phyloP scores from a whole-genome alignment of 2,329 filamentous ascomycete genomes.

The Neoascochyta sp. region DNA sequence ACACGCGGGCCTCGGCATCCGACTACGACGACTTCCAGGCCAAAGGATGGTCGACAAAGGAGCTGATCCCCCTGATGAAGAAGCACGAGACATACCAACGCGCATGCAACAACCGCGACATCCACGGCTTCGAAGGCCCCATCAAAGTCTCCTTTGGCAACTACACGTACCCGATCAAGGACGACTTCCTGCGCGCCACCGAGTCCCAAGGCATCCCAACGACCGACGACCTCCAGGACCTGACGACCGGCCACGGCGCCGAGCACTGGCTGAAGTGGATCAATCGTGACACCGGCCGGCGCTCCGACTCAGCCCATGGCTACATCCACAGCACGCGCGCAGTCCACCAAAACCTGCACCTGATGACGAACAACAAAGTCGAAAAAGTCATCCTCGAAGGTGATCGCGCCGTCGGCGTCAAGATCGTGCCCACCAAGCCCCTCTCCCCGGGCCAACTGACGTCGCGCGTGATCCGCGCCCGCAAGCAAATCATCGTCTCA shows the following conservation, averaged over 20 bases:
- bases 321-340: slow-evolving; percentile 74
- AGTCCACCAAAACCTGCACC: slow-evolving; percentile 66
- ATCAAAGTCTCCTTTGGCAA: slow-evolving; percentile 79
- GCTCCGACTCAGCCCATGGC: slow-evolving; percentile 72
- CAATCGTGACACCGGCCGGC: slow-evolving; percentile 65
- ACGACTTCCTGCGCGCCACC: slow-evolving; percentile 70
- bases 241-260: slow-evolving; percentile 64
- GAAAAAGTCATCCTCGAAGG: slow-evolving; percentile 73
- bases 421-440: slow-evolving; percentile 68
- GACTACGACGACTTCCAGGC: slow-evolving; percentile 78
- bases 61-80: slow-evolving; percentile 71
- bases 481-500: slow-evolving; percentile 71
- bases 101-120: slow-evolving; percentile 52
- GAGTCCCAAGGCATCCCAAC: slow-evolving; percentile 71
- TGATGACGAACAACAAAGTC: slow-evolving; percentile 72
- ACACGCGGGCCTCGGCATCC: slow-evolving; percentile 66
- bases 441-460: slow-evolving; percentile 53
- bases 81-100: slow-evolving; percentile 76
- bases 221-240: slow-evolving; percentile 73
- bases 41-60: slow-evolving; percentile 74
- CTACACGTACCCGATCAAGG: slow-evolving; percentile 76
- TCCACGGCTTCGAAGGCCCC: slow-evolving; percentile 74
- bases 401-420: slow-evolving; percentile 67
- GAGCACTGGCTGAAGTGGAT: slow-evolving; percentile 88
- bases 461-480: slow-evolving; percentile 60